phyloP scores from a whole-genome alignment of 225 moss, liverwort and hornwort genomes.

The Bryoerythrophyllum caledonicum region DNA sequence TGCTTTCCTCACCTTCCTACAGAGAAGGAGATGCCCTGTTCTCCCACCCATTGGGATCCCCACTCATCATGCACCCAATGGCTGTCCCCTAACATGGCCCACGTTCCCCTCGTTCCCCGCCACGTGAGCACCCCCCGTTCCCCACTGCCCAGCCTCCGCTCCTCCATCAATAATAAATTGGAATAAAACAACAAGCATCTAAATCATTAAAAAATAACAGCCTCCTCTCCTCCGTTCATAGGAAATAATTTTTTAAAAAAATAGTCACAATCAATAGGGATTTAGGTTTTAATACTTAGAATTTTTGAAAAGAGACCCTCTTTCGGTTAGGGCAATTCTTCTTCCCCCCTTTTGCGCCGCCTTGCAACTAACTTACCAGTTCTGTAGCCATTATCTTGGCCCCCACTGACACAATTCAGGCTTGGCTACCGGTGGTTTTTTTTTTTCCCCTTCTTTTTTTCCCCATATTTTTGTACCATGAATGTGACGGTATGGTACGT shows the following conservation, averaged over 20 bases:
- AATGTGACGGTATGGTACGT: background rate
- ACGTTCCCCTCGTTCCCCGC: slow-evolving; percentile 29
- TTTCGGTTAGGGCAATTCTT: slow-evolving; percentile 7
- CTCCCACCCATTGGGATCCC: background rate
- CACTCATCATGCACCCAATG: slow-evolving; percentile 35
- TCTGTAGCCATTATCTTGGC: background rate
- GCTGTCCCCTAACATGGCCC: slow-evolving; percentile 2
- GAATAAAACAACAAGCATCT: no score
- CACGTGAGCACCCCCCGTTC: background rate
- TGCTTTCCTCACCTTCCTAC: background rate
- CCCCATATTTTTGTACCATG: background rate
- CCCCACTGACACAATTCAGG: background rate
- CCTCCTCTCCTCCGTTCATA: background rate
- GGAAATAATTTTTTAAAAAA: no score
- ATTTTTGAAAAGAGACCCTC: no score
- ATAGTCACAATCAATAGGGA: no score
- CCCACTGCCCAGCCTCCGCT: slow-evolving; percentile 20
- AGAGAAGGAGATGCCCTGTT: background rate
- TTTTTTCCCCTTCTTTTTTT: no score
- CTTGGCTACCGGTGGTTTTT: no score
- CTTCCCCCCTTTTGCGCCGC: slow-evolving; percentile 16
- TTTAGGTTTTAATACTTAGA: no score
- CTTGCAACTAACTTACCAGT: slow-evolving; percentile 21
- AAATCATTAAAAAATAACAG: no score
- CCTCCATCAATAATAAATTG: background rate